Base-by-base conservation (phyloP, 2,329 filamentous ascomycete genomes). In the Talaromyces albobiverticillius region DNA sequence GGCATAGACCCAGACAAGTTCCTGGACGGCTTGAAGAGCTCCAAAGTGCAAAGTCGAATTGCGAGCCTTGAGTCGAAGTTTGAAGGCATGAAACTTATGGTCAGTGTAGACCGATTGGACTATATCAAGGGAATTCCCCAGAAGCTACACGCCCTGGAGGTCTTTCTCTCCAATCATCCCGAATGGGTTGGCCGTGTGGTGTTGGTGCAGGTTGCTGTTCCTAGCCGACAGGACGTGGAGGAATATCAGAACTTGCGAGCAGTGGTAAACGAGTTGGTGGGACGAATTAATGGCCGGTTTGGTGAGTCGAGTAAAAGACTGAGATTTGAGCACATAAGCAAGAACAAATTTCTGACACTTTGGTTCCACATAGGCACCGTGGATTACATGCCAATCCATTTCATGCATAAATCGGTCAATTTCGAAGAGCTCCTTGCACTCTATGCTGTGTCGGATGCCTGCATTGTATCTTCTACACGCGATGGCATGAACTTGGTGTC, bases 71-170 rank as follows among this genome's bases (percentile, higher is more conserved):
- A 89, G 66, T 87, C 88, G 67, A 96, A 96, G 73, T 99, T 97
- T 67, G 88, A 95, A 61, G 93, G 92, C 45, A 90, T 96, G 64
- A 96, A 96, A 76, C 82, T 97, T 60, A 95, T 99, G 64, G 93
- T 97, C 34, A 93, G 94, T 59, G 94, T 97, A 49, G 94, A 99
- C 71, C 89, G 94, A 47, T 82, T 97, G 48, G 94, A 99, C 73
- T 97, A 99, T 75, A 97, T 97, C 83, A 97, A 97, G 76, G 94
- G 94, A 59, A 92, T 99, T 9, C 94, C 94, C 0, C 94, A 99
- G 73, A 99, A 99, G 72, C 79, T 99, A 9, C 94, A 97, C 67
- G 93, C 94, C 2, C 83, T 97, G 40, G 94, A 99, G 71, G 90
- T 97, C 3, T 97, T 99, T 77, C 79, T 99, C 29, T 95, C 91